phyloP scores from a whole-genome alignment of 148 eudicot species.

The Chenopodium formosanum region DNA sequence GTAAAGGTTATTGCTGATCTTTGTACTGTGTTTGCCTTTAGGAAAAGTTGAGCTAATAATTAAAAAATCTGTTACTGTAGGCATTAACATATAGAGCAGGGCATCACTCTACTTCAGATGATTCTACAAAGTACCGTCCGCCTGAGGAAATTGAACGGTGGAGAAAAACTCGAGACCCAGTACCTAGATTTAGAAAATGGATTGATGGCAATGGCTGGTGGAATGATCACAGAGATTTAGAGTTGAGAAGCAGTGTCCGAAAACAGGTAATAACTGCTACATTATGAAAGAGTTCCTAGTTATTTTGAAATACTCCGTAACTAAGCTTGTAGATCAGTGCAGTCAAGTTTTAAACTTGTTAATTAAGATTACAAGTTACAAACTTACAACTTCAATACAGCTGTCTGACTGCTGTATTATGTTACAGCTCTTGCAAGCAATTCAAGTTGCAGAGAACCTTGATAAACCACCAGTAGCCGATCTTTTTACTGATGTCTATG shows the following conservation, averaged over 20 bases:
- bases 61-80: constrained; percentile 30
- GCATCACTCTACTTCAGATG: constrained; percentile 88
- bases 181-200: constrained; percentile 71
- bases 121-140: constrained; percentile 79
- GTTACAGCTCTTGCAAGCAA: constrained; percentile 53
- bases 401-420: neutral
- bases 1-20: neutral
- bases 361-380: neutral
- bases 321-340: neutral
- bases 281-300: neutral
- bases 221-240: constrained; percentile 54
- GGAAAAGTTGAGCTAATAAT: neutral
- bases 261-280: constrained; percentile 53
- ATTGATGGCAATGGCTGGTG: constrained; percentile 72
- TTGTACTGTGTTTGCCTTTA: neutral
- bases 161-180: constrained; percentile 57
- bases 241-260: constrained; percentile 43
- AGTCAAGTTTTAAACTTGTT: neutral
- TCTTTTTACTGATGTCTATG: constrained; percentile 69
- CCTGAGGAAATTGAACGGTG: constrained; percentile 70
- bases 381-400: neutral
- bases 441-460: constrained; percentile 62
- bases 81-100: constrained; percentile 74
- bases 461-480: constrained; percentile 60
- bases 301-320: neutral